These are phyloP conservation scores for Periglandula ipomoeae DNA, from an alignment of 2,329 filamentous ascomycete genomes.

Conservation along the genomic window DNA sequence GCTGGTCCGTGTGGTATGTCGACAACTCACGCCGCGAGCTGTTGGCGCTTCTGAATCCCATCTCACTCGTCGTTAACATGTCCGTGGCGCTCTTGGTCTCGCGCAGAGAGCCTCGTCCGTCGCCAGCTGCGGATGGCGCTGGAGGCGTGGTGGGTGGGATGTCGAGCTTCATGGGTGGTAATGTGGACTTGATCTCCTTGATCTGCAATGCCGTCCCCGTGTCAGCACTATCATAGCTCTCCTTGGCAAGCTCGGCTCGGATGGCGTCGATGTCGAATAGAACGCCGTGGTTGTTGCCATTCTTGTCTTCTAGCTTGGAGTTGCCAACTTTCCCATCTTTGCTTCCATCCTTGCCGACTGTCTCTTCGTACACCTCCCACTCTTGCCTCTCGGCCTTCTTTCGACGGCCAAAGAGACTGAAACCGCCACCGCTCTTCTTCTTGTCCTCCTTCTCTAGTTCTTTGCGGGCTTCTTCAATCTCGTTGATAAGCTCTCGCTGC, in stretches of 20 bases:
- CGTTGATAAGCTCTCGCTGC: slow-evolving; percentile 87
- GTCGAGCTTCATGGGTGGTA: slow-evolving; percentile 82
- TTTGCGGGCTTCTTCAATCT: slow-evolving; percentile 89
- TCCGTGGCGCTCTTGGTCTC: slow-evolving; percentile 38
- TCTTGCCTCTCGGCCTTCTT: slow-evolving; percentile 76
- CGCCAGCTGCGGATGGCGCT: slow-evolving; percentile 13
- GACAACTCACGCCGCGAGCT: slow-evolving; percentile 12
- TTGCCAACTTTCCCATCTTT: slow-evolving; percentile 13
- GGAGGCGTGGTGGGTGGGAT: slow-evolving; percentile 29
- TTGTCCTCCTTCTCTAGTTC: slow-evolving; percentile 74
- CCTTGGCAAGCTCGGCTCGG: slow-evolving; percentile 68
- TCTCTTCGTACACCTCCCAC: slow-evolving; percentile 90
- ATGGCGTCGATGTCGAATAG: slow-evolving; percentile 96
- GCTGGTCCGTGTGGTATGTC: slow-evolving; percentile 18
- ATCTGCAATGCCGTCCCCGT: slow-evolving; percentile 46
- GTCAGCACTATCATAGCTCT: slow-evolving; percentile 42
- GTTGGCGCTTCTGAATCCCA: not conserved
- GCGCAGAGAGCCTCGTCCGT: slow-evolving; percentile 22
- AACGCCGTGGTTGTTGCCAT: slow-evolving; percentile 51
- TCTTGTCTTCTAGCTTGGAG: slow-evolving; percentile 29
- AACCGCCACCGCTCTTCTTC: slow-evolving; percentile 48
- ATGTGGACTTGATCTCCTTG: slow-evolving; percentile 75
- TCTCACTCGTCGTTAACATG: slow-evolving; percentile 16
- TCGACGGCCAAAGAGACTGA: slow-evolving; percentile 73
- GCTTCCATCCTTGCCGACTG: slow-evolving; percentile 27